phyloP scores from a whole-genome alignment of 805 yeast species.

The Yarrowia osloensis region DNA sequence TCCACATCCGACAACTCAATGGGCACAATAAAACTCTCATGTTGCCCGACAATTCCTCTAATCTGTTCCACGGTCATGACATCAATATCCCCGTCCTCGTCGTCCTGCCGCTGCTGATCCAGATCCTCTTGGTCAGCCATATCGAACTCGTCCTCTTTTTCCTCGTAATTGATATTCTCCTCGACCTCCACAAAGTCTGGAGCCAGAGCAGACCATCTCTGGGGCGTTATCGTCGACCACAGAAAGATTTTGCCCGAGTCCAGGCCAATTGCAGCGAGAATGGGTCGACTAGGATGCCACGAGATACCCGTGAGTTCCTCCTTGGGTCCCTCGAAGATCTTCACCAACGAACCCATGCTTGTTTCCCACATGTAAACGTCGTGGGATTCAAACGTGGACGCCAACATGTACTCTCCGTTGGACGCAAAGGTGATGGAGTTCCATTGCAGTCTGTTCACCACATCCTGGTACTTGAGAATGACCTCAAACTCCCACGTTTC shows the following conservation, averaged over 20 bases:
- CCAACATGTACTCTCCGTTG: conserved; percentile 80
- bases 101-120: conserved; percentile 61
- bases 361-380: conserved; percentile 94
- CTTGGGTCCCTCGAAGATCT: conserved; percentile 86
- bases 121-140: conserved; percentile 65
- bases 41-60: conserved; percentile 54
- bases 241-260: conserved; percentile 79
- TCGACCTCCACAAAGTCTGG: conserved; percentile 96
- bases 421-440: conserved; percentile 74
- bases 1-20: conserved; percentile 42
- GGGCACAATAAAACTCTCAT: conserved; percentile 63
- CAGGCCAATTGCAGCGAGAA: conserved; percentile 78
- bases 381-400: conserved; percentile 85
- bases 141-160: conserved; percentile 90
- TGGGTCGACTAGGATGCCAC: conserved; percentile 78
- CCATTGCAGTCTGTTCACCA: conserved; percentile 87
- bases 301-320: conserved; percentile 85
- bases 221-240: conserved; percentile 83
- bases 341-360: conserved; percentile 78
- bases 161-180: conserved; percentile 85
- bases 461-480: conserved; percentile 85
- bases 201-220: conserved; percentile 94
- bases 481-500: conserved; percentile 57
- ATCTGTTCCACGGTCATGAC: conserved; percentile 58
- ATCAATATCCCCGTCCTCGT: conserved; percentile 65